These are phyloP conservation scores for Vigna angularis DNA, from an alignment of 306 rosid species.

Conservation along the genomic window DNA sequence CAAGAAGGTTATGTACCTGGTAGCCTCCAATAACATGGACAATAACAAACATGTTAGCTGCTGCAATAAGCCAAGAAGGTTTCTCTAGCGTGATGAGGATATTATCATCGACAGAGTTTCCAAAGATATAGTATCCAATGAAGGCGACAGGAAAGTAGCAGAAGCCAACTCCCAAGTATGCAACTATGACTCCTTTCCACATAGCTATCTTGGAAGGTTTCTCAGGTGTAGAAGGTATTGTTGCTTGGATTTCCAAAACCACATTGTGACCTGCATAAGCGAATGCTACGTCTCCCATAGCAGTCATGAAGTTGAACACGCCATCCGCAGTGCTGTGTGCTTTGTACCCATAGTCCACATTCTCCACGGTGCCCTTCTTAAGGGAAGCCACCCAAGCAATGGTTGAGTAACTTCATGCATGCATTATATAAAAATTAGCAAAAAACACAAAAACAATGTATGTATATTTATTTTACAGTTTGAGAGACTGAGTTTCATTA, in stretches of 20 bases:
- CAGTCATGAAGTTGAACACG: conserved; percentile 63
- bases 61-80: conserved; percentile 78
- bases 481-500: conserved; percentile 25
- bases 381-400: conserved; percentile 75
- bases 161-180: conserved; percentile 75
- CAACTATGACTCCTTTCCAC: conserved; percentile 84
- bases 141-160: conserved; percentile 86
- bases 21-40: conserved; percentile 88
- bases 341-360: conserved; percentile 55
- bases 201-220: conserved; percentile 83
- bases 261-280: conserved; percentile 94
- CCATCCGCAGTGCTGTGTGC: conserved; percentile 40
- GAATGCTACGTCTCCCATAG: conserved; percentile 81
- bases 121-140: conserved; percentile 66
- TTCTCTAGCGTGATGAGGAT: conserved; percentile 50
- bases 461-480: too few species aligned
- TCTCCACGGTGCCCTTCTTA: conserved; percentile 49
- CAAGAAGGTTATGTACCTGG: conserved; percentile 45
- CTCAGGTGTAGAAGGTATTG: conserved; percentile 82
- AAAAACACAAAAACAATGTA: too few species aligned
- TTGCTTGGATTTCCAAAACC: conserved; percentile 89
- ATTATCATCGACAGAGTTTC: conserved; percentile 55
- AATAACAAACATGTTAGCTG: conserved; percentile 76
- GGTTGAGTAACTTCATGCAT: conserved; percentile 66
- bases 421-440: too few species aligned